These are phyloP conservation scores for Pontederia crassipes DNA, from an alignment of 176 grass and related monocot species.

Conservation along the genomic window DNA sequence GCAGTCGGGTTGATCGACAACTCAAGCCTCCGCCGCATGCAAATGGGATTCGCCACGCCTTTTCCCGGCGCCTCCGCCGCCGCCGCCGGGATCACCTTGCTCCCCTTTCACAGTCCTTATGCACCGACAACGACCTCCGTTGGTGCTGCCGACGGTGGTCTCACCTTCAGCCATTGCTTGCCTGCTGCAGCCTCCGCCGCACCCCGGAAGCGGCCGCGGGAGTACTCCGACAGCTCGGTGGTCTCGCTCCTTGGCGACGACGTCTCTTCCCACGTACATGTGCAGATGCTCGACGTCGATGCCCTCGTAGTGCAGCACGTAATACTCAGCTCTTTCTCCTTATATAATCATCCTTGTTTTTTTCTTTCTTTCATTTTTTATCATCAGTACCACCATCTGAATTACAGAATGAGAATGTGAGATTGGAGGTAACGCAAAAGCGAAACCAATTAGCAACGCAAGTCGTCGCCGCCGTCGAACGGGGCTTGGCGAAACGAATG, in stretches of 20 bases:
- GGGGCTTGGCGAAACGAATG: conserved; percentile 29
- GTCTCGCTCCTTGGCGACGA: conserved; percentile 14
- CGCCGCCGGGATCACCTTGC: background rate
- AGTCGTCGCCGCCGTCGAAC: conserved; percentile 25
- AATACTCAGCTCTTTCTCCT: conserved; percentile 1
- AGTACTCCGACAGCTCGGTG: background rate
- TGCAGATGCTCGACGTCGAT: conserved; percentile 31
- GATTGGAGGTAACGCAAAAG: conserved; percentile 35
- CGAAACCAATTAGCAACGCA: conserved; percentile 18
- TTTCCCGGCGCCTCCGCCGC: background rate
- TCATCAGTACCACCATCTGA: background rate
- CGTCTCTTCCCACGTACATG: conserved; percentile 6
- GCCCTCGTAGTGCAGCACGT: conserved; percentile 50
- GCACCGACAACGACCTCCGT: background rate
- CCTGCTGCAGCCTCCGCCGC: background rate
- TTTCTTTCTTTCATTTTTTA: no score
- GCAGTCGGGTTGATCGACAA: background rate
- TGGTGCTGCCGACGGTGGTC: conserved; percentile 28
- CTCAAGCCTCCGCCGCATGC: background rate
- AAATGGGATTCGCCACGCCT: background rate
- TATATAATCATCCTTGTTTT: background rate
- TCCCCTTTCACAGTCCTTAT: conserved; percentile 4
- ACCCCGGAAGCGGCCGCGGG: conserved; percentile 17
- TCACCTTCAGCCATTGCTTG: conserved; percentile 24
- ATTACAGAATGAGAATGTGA: conserved; percentile 38